These are phyloP conservation scores for Plantago coronopus DNA, from an alignment of 305 asterid species.

Conservation along the genomic window DNA sequence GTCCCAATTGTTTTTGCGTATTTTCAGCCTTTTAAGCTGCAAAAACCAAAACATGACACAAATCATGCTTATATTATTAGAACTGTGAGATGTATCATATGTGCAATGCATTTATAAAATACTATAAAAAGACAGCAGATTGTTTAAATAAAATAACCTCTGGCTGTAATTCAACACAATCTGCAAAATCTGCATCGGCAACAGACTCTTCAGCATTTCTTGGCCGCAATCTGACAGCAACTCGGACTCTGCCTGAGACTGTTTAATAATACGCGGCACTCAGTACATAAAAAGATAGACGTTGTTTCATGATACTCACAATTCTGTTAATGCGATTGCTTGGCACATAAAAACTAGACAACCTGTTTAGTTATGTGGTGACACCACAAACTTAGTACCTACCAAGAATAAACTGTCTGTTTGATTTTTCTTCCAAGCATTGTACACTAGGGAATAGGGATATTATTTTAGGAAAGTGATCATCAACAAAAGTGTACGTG, in stretches of 20 bases:
- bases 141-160: conserved; percentile 39
- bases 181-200: conserved; percentile 82
- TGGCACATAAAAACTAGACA: background rate
- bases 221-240: conserved; percentile 84
- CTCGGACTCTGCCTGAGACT: conserved; percentile 81
- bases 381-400: too few relatives aligned
- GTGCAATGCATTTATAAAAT: background rate
- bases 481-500: background rate
- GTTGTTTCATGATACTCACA: background rate
- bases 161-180: conserved; percentile 88
- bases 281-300: background rate
- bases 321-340: background rate
- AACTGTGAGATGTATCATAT: background rate
- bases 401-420: background rate
- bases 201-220: conserved; percentile 72
- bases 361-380: background rate
- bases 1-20: conserved; percentile 86
- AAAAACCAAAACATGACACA: conserved; percentile 13
- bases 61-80: background rate
- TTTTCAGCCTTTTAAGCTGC: conserved; percentile 83
- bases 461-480: background rate
- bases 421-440: background rate
- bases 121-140: background rate
- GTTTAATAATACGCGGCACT: conserved; percentile 20
- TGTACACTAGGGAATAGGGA: background rate